Evolutionary conservation across 352 stramenopile species (phyloP).

Genomic region (Phytopythium litorale): DNA sequence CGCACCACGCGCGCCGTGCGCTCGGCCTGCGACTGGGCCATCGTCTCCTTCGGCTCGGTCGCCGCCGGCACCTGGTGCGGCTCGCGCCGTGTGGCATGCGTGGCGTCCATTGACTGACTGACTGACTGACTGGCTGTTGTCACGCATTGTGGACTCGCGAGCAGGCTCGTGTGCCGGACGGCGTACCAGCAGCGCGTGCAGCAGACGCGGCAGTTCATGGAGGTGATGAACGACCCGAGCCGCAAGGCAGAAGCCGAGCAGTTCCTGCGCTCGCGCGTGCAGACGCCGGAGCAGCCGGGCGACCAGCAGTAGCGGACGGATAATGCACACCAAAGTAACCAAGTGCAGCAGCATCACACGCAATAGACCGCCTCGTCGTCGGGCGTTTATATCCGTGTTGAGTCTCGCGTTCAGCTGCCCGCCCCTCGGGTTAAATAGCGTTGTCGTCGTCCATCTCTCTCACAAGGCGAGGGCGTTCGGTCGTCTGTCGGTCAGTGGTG

Average conservation of each 20-base stretch:
- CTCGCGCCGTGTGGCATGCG: not conserved
- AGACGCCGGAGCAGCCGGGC: slow-evolving; percentile 10
- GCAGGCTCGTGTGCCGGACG: slow-evolving; percentile 58
- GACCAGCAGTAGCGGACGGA: not conserved
- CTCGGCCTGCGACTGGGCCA: slow-evolving; percentile 58
- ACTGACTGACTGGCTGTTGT: not conserved
- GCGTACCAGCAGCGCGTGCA: slow-evolving; percentile 42
- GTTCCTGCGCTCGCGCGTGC: slow-evolving; percentile 65
- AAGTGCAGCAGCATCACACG: no score
- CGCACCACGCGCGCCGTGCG: slow-evolving; percentile 53
- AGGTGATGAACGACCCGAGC: slow-evolving; percentile 79
- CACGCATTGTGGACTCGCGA: no score
- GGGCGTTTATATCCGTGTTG: not conserved
- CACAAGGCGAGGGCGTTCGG: not conserved
- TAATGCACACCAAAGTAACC: no score
- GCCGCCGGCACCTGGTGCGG: slow-evolving; percentile 47
- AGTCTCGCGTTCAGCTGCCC: not conserved
- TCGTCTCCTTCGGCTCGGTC: slow-evolving; percentile 60
- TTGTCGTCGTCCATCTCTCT: not conserved
- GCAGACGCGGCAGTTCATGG: slow-evolving; percentile 80
- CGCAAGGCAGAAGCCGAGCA: slow-evolving; percentile 69
- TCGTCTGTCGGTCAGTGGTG: not conserved
- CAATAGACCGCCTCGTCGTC: not conserved
- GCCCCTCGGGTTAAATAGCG: slow-evolving; percentile 3
- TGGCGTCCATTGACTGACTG: not conserved